Evolutionary conservation across 1,284 basidiomycete genomes (phyloP).

Genomic region (Microbotryomycetes sp.): DNA sequence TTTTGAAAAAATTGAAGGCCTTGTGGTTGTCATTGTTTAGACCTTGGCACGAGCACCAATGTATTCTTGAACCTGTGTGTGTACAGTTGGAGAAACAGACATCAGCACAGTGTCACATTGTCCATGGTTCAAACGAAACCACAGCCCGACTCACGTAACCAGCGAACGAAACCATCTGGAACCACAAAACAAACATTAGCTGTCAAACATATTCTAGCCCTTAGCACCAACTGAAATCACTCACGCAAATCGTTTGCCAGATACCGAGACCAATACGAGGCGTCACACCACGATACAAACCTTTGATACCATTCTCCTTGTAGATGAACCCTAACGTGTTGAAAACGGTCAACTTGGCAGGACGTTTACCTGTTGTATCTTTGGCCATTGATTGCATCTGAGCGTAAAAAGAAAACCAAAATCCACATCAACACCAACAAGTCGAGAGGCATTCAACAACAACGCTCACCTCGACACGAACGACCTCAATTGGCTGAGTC

Average conservation of each 20-base stretch:
- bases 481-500: constrained; percentile 85
- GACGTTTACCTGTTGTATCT: constrained; percentile 60
- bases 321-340: constrained; percentile 88
- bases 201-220: no score
- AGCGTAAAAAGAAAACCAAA: constrained; percentile 23
- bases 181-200: not conserved
- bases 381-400: constrained; percentile 99
- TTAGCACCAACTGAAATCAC: not conserved
- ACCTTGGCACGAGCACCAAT: not conserved
- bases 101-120: not conserved
- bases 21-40: not conserved
- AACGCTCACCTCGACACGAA: constrained; percentile 70
- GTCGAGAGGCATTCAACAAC: not conserved
- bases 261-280: constrained; percentile 92
- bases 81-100: not conserved
- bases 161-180: constrained; percentile 84
- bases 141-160: constrained; percentile 62
- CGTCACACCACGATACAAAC: constrained; percentile 93
- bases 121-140: not conserved
- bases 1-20: not conserved
- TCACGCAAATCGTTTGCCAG: constrained; percentile 69
- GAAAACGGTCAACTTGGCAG: constrained; percentile 78
- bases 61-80: constrained; percentile 6
- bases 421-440: constrained; percentile 5
- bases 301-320: constrained; percentile 92